Percentiles rank a stretch among this genome's conserved stretches.
phyloP scores from a whole-genome alignment of 495 filamentous ascomycete genomes.

The Neurospora cerealis region DNA sequence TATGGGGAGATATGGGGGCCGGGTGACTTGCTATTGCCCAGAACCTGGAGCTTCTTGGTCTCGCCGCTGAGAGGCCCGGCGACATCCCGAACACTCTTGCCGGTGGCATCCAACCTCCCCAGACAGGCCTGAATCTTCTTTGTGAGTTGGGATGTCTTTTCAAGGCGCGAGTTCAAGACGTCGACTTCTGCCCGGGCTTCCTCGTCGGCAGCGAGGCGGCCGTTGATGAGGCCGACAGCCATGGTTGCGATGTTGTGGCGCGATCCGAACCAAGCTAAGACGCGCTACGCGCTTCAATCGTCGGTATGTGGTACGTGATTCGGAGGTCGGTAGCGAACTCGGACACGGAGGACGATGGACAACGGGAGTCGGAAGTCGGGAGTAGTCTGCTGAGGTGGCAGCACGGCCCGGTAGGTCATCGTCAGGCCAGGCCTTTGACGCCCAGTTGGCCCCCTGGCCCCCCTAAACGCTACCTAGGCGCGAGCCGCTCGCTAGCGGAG shows the following conservation, averaged over 20 bases:
- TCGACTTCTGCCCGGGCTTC: conserved; percentile 58
- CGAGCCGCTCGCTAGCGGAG: neutral
- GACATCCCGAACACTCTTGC: conserved; percentile 80
- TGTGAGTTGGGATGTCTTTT: conserved; percentile 61
- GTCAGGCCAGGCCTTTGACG: neutral
- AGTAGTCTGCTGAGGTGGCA: neutral
- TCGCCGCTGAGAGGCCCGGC: conserved; percentile 90
- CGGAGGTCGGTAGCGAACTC: neutral
- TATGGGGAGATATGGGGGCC: neutral
- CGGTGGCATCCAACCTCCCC: conserved; percentile 72
- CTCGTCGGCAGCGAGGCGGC: conserved; percentile 45
- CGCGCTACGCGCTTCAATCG: neutral
- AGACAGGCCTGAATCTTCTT: conserved; percentile 91
- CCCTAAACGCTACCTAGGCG: neutral
- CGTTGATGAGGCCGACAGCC: conserved; percentile 37
- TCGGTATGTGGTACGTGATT: neutral
- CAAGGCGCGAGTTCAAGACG: conserved; percentile 52
- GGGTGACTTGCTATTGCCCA: conserved; percentile 56
- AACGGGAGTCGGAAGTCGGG: neutral
- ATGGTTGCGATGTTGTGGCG: conserved; percentile 14
- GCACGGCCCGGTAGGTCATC: neutral
- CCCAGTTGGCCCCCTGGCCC: neutral
- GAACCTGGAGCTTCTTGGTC: conserved; percentile 74
- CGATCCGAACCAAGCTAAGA: neutral
- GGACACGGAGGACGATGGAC: neutral